Evolutionary conservation across 2,329 filamentous ascomycete genomes (phyloP), one percentile per base, ranked within the genome.

Genomic region (Trichoderma oligosporum): DNA sequence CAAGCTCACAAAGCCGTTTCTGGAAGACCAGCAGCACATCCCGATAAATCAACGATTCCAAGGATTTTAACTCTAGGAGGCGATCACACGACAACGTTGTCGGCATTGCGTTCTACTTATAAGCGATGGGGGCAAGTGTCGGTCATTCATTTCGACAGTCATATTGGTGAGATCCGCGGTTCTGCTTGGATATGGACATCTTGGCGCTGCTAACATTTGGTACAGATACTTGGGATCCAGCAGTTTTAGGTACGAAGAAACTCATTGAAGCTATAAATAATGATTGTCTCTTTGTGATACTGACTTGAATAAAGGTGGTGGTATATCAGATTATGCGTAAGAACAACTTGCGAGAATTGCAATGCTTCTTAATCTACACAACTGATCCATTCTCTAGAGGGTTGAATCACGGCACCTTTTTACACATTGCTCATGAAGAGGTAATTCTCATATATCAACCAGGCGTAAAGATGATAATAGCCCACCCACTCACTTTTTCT

Each of bases 121-220:
- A 76, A 79, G 63, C 74, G 81, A 42, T 81, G 87, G 69, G 79
- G 81, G 4, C 80, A 80, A 0, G 77, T 89, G 47, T 81, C 84
- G 0, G 85, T 89, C 4, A 73, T 89, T 59, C 86, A 89, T 68
- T 89, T 89, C 69, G 86, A 89, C 64, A 72, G 71, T 8, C 88
- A 93, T 70, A 57, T 65, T 9, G 61, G 60, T 59, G 24, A 56
- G 61, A 44, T 18, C 5, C 11, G 12, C 4, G 7, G 39, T 22
- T 27, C 16, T n/a, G 4, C 5, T 20, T 16, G 20, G 39, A 18
- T 16, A 20, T 41, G 27, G 47, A 16, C 6, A 7, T 5, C 11
- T 42, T 35, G 27, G 6, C n/a, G 12, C 39, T 20, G 29, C 27
- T 46, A n/a, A 55, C 11, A 38, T 5, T n/a, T 25, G 11, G 9